Conservation (phyloP, 2,329 filamentous ascomycete genomes). For the Sclerotinia borealis region DNA sequence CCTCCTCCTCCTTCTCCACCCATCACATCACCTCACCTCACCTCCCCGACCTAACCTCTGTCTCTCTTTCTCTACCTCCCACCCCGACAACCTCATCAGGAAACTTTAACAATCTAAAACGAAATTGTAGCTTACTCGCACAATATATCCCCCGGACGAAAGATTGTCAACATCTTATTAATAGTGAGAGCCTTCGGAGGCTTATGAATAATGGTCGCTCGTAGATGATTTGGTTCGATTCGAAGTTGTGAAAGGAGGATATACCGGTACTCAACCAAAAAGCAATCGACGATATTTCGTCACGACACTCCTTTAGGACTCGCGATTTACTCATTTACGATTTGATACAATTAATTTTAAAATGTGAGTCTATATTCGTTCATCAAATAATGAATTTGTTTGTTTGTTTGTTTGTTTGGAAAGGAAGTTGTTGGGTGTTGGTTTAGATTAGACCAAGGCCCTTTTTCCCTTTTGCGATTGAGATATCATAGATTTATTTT, state of each 20-base stretch:
- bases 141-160: conserved; percentile 11
- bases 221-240: conserved; percentile 27
- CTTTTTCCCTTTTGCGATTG: neutral
- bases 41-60: neutral
- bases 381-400: neutral
- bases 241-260: conserved; percentile 23
- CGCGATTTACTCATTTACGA: conserved; percentile 13
- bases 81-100: conserved; percentile 10
- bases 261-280: conserved; percentile 11
- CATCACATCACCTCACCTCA: neutral
- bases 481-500: conserved; percentile 19
- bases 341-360: conserved; percentile 7
- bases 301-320: conserved; percentile 34
- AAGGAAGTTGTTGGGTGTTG: neutral
- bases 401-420: conserved; percentile 6
- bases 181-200: conserved; percentile 29
- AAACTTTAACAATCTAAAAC: neutral
- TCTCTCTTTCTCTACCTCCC: neutral
- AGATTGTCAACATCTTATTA: conserved; percentile 15
- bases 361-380: conserved; percentile 27
- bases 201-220: conserved; percentile 30
- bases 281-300: conserved; percentile 31
- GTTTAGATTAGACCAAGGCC: neutral
- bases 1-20: neutral
- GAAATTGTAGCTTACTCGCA: conserved; percentile 24